Evolutionary conservation across 75 land plant genomes (phyloP).

Genomic region (Pinus tabuliformis): DNA sequence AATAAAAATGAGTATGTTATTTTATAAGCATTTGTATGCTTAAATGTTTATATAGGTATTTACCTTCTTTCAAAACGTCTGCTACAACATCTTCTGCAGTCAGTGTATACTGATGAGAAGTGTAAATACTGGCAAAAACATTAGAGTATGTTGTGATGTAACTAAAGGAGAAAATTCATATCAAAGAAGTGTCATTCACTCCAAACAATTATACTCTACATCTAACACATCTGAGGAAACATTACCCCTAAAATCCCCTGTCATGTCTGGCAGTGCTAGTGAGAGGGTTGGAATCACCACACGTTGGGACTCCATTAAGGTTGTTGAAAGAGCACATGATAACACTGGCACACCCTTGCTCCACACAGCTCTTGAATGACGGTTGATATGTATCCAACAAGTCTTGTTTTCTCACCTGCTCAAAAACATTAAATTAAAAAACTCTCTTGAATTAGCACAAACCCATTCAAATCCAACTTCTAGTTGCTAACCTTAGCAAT

Average conservation of each 20-base stretch:
- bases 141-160: constrained; percentile 77
- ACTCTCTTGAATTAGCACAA: too few relatives aligned
- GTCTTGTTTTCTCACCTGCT: constrained; percentile 69
- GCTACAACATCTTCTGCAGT: constrained; percentile 74
- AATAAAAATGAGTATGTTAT: too few relatives aligned
- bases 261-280: constrained; percentile 53
- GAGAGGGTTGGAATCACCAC: constrained; percentile 74
- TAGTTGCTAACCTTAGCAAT: too few relatives aligned
- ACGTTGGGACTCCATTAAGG: constrained; percentile 78
- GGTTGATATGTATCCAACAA: constrained; percentile 78
- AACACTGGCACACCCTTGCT: constrained; percentile 59
- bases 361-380: constrained; percentile 75
- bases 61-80: constrained; percentile 69
- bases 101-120: constrained; percentile 36
- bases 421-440: not conserved
- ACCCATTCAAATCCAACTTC: too few relatives aligned
- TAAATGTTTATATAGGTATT: too few relatives aligned
- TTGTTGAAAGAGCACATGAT: constrained; percentile 85
- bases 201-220: too few relatives aligned
- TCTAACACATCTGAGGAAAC: not conserved
- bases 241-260: constrained; percentile 84
- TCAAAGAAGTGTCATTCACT: too few relatives aligned
- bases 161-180: constrained; percentile 18
- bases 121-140: constrained; percentile 58
- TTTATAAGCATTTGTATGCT: too few relatives aligned